phyloP scores from a whole-genome alignment of 495 filamentous ascomycete genomes.

The Neurospora tetrasperma region DNA sequence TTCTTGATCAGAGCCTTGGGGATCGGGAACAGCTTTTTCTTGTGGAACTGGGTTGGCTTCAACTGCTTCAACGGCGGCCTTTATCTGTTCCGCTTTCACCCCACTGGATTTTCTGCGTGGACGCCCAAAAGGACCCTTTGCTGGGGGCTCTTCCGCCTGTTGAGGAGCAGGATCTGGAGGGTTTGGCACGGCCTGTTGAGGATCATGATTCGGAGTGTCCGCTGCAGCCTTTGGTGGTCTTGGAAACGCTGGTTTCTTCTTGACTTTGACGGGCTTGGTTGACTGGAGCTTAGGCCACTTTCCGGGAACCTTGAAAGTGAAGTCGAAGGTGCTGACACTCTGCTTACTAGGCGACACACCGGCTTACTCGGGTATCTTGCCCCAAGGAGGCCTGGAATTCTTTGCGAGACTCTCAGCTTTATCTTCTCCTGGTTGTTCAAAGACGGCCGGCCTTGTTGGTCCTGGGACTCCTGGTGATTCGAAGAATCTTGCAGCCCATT shows the following conservation, averaged over 20 bases:
- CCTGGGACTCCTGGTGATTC: not conserved
- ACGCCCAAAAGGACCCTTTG: not conserved
- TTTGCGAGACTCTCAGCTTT: not conserved
- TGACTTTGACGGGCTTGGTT: not conserved
- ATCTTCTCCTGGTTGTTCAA: not conserved
- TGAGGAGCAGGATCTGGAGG: not conserved
- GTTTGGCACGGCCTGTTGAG: not conserved
- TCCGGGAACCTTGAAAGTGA: not conserved
- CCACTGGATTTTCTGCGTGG: not conserved
- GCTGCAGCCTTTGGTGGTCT: not conserved
- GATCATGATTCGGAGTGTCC: not conserved
- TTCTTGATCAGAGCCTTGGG: not conserved
- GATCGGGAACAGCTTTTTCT: not conserved
- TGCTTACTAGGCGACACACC: not conserved
- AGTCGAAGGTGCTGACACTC: not conserved
- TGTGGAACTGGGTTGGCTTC: not conserved
- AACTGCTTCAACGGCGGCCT: not conserved
- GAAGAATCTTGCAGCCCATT: not conserved
- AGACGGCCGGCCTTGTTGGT: not conserved
- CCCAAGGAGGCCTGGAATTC: not conserved
- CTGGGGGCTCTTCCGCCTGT: not conserved
- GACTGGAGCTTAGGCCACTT: not conserved
- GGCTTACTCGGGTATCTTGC: not conserved
- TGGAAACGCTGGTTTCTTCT: not conserved
- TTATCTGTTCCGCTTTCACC: not conserved